Conservation (phyloP, 148 eudicot species). For the Arbutus unedo region DNA sequence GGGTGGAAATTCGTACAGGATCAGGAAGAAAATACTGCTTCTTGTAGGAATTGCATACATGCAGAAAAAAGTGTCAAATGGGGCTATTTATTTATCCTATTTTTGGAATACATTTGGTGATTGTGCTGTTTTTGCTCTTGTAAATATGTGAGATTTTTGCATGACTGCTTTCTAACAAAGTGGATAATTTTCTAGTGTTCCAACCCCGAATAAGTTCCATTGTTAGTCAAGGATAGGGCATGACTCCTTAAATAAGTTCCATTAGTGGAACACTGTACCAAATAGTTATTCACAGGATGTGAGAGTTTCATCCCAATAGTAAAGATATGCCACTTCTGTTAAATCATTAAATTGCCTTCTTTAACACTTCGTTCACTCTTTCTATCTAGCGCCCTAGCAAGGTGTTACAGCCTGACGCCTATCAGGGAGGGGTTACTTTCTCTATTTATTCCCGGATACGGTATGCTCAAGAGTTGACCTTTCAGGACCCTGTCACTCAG, state of each 20-base stretch:
- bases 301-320: too few relatives aligned
- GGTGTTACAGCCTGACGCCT: too few relatives aligned
- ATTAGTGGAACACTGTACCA: background rate
- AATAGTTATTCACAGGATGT: background rate
- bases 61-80: background rate
- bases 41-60: background rate
- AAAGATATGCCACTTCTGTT: too few relatives aligned
- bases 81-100: background rate
- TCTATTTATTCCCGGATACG: too few relatives aligned
- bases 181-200: background rate
- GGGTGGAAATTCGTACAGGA: background rate
- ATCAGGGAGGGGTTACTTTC: too few relatives aligned
- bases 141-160: background rate
- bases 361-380: too few relatives aligned
- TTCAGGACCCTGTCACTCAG: too few relatives aligned
- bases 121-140: background rate
- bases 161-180: background rate
- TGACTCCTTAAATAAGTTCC: background rate
- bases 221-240: background rate
- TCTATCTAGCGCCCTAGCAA: too few relatives aligned
- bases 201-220: background rate
- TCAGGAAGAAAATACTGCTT: background rate
- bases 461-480: too few relatives aligned
- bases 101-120: background rate
- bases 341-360: too few relatives aligned